Percentiles rank a stretch among this genome's conserved stretches.
These are phyloP conservation scores for Pinus albicaulis DNA, from an alignment of 75 land plant species.

Conservation along the genomic window DNA sequence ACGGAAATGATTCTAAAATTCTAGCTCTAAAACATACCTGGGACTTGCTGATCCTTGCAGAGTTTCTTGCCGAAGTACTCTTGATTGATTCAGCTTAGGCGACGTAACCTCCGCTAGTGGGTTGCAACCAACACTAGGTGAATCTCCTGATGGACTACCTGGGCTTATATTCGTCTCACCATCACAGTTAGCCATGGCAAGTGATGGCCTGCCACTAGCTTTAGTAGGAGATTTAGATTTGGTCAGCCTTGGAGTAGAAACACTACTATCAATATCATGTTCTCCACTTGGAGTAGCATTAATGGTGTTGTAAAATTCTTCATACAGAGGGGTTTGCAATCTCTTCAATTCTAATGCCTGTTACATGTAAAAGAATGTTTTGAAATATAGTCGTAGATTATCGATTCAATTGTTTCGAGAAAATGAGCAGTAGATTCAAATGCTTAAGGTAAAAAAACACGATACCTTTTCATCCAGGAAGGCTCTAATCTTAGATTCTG, in stretches of 20 bases:
- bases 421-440: neutral
- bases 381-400: too few species aligned
- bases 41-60: constrained; percentile 36
- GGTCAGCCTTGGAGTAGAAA: constrained; percentile 6
- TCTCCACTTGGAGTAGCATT: constrained; percentile 18
- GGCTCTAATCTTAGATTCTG: constrained; percentile 80
- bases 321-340: constrained; percentile 85
- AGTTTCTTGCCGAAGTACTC: constrained; percentile 30
- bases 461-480: constrained; percentile 90
- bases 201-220: constrained; percentile 28
- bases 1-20: too few species aligned
- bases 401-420: too few species aligned
- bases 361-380: neutral
- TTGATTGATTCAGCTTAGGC: constrained; percentile 48
- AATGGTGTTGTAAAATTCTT: constrained; percentile 58
- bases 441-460: neutral
- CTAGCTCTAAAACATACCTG: constrained; percentile 38
- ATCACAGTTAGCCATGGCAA: constrained; percentile 24
- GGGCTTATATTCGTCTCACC: constrained; percentile 38
- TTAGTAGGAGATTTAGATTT: constrained; percentile 44
- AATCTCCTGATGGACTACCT: constrained; percentile 37
- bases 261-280: constrained; percentile 14
- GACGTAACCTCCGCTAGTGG: constrained; percentile 47
- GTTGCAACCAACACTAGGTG: constrained; percentile 6
- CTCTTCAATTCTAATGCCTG: constrained; percentile 83